Evolutionary conservation across 2,329 filamentous ascomycete species (phyloP), one percentile per base, ranked within the genome.

Genomic region (Pseudopithomyces chartarum): DNA sequence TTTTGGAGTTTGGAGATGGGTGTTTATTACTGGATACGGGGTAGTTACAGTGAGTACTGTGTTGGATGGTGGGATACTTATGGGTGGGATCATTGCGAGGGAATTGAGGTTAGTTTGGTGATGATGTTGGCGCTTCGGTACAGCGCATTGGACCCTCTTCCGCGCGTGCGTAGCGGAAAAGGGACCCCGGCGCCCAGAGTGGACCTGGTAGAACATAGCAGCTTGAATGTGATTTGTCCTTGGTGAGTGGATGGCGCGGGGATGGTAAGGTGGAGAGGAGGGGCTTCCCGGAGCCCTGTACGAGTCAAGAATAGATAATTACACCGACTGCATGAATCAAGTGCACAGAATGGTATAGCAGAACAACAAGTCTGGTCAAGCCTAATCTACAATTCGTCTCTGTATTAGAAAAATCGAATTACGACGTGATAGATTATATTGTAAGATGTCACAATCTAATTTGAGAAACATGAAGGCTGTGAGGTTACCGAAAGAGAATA

Each of bases 31-130:
- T n/a, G n/a, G n/a, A n/a, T 40, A 29, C 5, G 8, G 26, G 26
- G 36, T 29, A n/a, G n/a, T 36, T 19, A 36, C 26, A 20, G 6
- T 60, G 60, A 61, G 60, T 57, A 58, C 60, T 55, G 39, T 60
- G 58, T 60, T 60, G 60, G 52, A 15, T 52, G 29, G 22, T 4
- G 13, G 1, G 15, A 2, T n/a, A 48, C 34, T 26, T 49, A 48
- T 43, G 20, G 40, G 19, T 3, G 7, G 2, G 12, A 10, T n/a
- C 17, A 10, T 26, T 26, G 12, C 12, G 23, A 12, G 45, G 2
- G 19, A 23, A 23, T 3, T 12, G 6, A 23, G n/a, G 22, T 2
- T 7, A 22, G 20, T 38, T 22, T 15, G 15, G 7, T 7, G 13
- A 12, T 48, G 4, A 38, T 23, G n/a, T 29, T 38, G 32, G 46